These are phyloP conservation scores for Umbelopsis sp. DNA, from an alignment of 192 early-diverging fungal genomes.

Conservation along the genomic window DNA sequence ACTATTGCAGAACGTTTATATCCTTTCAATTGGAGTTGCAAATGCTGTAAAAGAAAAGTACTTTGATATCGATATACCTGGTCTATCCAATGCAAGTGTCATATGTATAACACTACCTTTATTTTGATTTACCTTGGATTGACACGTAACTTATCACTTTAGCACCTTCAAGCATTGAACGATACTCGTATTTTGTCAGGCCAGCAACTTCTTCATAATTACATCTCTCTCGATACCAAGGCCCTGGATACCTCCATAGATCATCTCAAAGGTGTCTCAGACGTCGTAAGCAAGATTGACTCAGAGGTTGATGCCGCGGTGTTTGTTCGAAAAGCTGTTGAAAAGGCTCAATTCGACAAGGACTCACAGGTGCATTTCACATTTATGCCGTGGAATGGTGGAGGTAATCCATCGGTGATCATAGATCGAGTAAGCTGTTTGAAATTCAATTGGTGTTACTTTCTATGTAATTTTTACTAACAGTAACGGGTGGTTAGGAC, in stretches of 20 bases:
- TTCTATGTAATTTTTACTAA: not conserved
- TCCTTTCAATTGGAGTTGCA: slow-evolving; percentile 60
- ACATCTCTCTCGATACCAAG: slow-evolving; percentile 47
- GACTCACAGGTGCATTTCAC: slow-evolving; percentile 23
- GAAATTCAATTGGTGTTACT: not conserved
- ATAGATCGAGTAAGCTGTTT: slow-evolving; percentile 30
- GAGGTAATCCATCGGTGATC: slow-evolving; percentile 21
- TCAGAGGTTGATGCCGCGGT: slow-evolving; percentile 50
- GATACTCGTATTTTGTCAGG: slow-evolving; percentile 54
- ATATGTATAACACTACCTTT: not conserved
- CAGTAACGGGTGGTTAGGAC: slow-evolving; percentile 17
- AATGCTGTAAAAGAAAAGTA: slow-evolving; percentile 67
- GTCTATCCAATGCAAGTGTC: slow-evolving; percentile 52
- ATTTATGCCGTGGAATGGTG: slow-evolving; percentile 41
- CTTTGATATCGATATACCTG: slow-evolving; percentile 64
- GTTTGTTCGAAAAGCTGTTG: slow-evolving; percentile 46
- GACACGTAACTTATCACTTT: not conserved
- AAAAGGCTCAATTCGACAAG: slow-evolving; percentile 11
- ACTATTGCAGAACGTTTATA: slow-evolving; percentile 61
- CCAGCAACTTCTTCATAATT: slow-evolving; percentile 54
- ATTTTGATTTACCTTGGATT: not conserved
- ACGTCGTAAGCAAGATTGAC: slow-evolving; percentile 49
- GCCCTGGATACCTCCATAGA: slow-evolving; percentile 34
- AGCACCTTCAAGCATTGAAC: slow-evolving; percentile 67
- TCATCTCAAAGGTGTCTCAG: slow-evolving; percentile 35